These are phyloP conservation scores for Hypsizygus ulmarius DNA, from an alignment of 1,284 basidiomycete species.

Conservation along the genomic window DNA sequence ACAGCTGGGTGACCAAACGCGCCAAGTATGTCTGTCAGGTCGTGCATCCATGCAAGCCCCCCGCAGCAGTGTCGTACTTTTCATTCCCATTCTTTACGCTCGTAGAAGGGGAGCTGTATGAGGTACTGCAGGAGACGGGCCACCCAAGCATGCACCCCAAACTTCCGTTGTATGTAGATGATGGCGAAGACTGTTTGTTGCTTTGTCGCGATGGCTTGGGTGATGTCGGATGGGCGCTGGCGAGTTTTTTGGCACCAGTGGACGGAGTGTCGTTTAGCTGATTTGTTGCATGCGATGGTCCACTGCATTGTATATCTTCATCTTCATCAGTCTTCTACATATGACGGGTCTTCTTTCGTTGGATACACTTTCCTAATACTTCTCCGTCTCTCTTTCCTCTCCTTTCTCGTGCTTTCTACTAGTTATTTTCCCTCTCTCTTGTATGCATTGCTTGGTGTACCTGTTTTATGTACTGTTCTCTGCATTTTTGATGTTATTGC, in stretches of 20 bases:
- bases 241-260: constrained; percentile 71
- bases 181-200: constrained; percentile 76
- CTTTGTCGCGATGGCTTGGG: constrained; percentile 52
- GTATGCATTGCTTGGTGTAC: too few species aligned
- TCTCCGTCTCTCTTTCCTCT: too few species aligned
- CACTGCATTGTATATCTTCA: too few species aligned
- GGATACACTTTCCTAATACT: too few species aligned
- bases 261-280: constrained; percentile 21
- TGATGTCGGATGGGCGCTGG: constrained; percentile 73
- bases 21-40: constrained; percentile 63
- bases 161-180: constrained; percentile 72
- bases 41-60: constrained; percentile 65
- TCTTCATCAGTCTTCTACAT: too few species aligned
- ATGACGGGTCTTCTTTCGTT: too few species aligned
- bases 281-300: neutral
- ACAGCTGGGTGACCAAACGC: constrained; percentile 42
- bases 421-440: too few species aligned
- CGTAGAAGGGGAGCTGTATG: constrained; percentile 54
- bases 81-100: constrained; percentile 72
- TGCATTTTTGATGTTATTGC: too few species aligned
- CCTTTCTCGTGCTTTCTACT: too few species aligned
- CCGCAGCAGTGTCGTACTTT: constrained; percentile 60
- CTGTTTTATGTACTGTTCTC: too few species aligned
- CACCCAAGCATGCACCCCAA: constrained; percentile 69
- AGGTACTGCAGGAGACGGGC: constrained; percentile 70